Evolutionary conservation across 139 green algal species (phyloP), one percentile per base, ranked within the genome.

Genomic region (Auxenochlorella pyrenoidosa): DNA sequence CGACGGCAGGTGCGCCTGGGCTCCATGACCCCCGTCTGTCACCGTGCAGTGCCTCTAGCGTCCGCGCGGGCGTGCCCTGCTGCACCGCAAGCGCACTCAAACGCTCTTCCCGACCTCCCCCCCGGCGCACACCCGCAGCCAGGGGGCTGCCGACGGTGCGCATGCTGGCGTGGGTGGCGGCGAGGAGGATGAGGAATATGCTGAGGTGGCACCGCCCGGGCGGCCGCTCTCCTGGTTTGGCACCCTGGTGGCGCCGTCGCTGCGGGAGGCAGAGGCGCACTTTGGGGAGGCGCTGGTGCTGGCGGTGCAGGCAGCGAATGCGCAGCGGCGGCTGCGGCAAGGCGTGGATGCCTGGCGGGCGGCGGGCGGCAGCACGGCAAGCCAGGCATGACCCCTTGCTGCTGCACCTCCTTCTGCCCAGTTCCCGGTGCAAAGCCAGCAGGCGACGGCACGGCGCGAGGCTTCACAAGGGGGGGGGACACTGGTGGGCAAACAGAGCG

Each of bases 211-310:
- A 5, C 51, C 82, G 19, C 58, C 58, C 8, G 47, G 59, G 28
- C 40, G 43, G 21, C 85, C 85, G 43, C 60, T 88, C 76, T 65
- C 68, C 63, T 88, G 85, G 85, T 88, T 85, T 72, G 85, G 85
- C 16, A 59, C 26, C 32, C 76, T 88, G 12, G 75, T 88, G 76
- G 43, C 85, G 8, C 85, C 75, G 0, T 66, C 59, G 12, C 44
- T 88, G 76, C 47, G 75, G 15, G 63, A 85, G 22, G 84, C 85
- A 26, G 75, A 88, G 76, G 21, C 32, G 8, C 60, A 84, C 34
- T 88, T 88, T 44, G 13, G 40, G 12, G 34, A 44, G 30, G 84
- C 73, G 32, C 58, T 88, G 73, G 41, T 32, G 60, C 58, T 76
- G 58, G 59, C 43, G 38, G 73, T 88, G 58, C 58, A 76, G 54